Evolutionary conservation across 768 basidiomycete genomes (phyloP), one percentile per base, ranked within the genome.

Genomic region (Mycena galopus): DNA sequence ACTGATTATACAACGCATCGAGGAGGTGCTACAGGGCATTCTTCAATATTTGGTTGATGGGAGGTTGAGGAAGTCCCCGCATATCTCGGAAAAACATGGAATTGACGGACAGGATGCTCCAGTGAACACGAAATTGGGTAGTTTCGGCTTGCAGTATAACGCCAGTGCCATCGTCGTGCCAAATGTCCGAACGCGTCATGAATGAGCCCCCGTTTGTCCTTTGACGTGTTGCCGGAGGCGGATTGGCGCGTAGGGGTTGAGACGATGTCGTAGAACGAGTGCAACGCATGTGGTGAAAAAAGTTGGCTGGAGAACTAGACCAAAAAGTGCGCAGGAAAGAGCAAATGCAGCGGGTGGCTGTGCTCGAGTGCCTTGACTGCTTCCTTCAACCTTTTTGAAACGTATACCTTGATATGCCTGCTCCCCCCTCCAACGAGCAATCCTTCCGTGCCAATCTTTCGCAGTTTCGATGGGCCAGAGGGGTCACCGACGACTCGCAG

Each of bases 381-480:
- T 27, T 53, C 56, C 6, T n/a, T 35, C 23, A 14, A 58, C 50
- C 11, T 23, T 37, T 33, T 32, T 14, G n/a, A n/a, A n/a, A n/a
- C n/a, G n/a, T n/a, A n/a, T n/a, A n/a, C n/a, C n/a, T n/a, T n/a
- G n/a, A n/a, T 55, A 71, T 66, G 70, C 57, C 63, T 65, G 56
- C 72, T 60, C 69, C 61, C n/a, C 71, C 57, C 32, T 65, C 74
- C 23, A 74, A 67, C 67, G 94, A 96, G 82, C 92, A 92, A 78
- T 88, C 79, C 77, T 96, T 96, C 81, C 89, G 93, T 57, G 80
- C 81, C 42, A 94, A 92, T 75, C 90, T 96, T 75, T 92, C 92
- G 3, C 94, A 95, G 74, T 96, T 97, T 75, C 92, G 94, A 67
- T 97, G 96, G 96, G 91, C 95, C 0, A 85, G 90, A 66, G 91